These are phyloP conservation scores for Singerocomus rubriflavus DNA, from an alignment of 1,284 basidiomycete species.

Conservation along the genomic window DNA sequence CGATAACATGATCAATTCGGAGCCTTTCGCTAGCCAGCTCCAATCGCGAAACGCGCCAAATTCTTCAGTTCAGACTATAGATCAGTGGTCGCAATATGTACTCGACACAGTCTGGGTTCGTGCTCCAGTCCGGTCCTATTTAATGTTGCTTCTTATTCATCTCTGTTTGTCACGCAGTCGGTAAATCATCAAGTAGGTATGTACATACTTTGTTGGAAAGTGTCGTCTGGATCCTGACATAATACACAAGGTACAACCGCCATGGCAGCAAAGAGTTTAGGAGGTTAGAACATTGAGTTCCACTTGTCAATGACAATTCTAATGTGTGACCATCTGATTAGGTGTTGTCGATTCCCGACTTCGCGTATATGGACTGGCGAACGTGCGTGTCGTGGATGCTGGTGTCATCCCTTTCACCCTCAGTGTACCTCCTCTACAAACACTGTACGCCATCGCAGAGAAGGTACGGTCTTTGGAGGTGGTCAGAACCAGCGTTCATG, in stretches of 20 bases:
- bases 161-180: background rate
- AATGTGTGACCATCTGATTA: background rate
- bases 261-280: slow-evolving; percentile 1
- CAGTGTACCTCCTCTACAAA: background rate
- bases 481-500: background rate
- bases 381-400: slow-evolving; percentile 2
- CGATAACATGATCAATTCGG: background rate
- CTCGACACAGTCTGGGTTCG: background rate
- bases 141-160: background rate
- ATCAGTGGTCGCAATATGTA: background rate
- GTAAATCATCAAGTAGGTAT: background rate
- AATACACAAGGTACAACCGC: background rate
- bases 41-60: slow-evolving; percentile 3
- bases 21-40: background rate
- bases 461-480: background rate
- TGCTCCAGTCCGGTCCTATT: background rate
- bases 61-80: background rate
- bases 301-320: background rate
- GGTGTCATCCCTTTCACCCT: background rate
- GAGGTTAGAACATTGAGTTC: background rate
- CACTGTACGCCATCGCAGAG: slow-evolving; percentile 1
- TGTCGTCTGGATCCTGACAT: background rate
- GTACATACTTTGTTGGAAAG: background rate
- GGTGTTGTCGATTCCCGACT: slow-evolving; percentile 2
- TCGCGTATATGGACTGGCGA: background rate